Evolutionary conservation across 305 asterid genomes (phyloP).

Genomic region (Ilex paraguariensis): DNA sequence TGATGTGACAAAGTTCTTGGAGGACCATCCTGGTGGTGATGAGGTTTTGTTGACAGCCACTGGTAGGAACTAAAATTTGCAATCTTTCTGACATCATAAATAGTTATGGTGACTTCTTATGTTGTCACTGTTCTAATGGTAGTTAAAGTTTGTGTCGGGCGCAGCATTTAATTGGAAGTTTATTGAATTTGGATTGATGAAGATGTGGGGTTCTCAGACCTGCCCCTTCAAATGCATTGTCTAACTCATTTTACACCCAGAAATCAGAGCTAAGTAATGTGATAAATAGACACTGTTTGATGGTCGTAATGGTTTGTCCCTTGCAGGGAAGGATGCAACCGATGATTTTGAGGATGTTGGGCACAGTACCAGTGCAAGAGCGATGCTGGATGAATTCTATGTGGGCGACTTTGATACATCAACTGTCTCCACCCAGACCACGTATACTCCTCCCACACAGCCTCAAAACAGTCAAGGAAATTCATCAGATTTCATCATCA

Average conservation of each 20-base stretch:
- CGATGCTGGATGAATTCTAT: background rate
- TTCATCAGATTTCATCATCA: background rate
- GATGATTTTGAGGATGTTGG: constrained; percentile 6
- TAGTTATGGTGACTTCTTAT: too few species aligned
- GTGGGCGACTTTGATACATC: constrained; percentile 2
- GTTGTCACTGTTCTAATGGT: background rate
- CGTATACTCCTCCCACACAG: constrained; percentile 1
- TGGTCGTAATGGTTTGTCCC: background rate
- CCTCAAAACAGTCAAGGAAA: background rate
- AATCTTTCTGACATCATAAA: background rate
- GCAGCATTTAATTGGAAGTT: background rate
- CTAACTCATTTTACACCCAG: too few species aligned
- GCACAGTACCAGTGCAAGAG: constrained; percentile 2
- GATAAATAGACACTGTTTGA: background rate
- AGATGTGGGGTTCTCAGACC: background rate
- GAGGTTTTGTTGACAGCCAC: constrained; percentile 4
- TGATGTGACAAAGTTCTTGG: constrained; percentile 8
- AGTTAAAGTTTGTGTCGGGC: background rate
- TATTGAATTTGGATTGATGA: background rate
- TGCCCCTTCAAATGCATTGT: too few species aligned
- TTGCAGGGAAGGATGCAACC: constrained; percentile 5
- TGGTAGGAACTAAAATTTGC: background rate
- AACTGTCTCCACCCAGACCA: background rate
- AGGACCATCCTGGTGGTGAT: constrained; percentile 3
- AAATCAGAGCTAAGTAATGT: too few species aligned